phyloP scores from a whole-genome alignment of 805 yeast species.

The Peterozyma xylosa region DNA sequence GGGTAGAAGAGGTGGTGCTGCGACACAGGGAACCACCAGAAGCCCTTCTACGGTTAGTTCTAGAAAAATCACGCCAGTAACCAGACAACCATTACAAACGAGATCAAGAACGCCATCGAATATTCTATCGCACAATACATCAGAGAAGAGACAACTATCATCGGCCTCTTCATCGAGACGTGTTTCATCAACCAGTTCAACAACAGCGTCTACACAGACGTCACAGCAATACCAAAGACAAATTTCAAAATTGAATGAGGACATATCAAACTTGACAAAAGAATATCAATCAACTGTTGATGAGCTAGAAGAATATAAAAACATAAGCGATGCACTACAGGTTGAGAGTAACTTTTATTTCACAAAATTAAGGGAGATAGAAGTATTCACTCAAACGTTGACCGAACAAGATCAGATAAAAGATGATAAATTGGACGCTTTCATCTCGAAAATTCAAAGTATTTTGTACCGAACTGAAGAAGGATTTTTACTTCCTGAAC shows the following conservation, averaged over 20 bases:
- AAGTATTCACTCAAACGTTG: conserved; percentile 63
- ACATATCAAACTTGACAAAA: conserved; percentile 10
- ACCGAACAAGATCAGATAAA: conserved; percentile 22
- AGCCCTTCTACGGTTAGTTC: neutral
- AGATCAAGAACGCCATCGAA: conserved; percentile 5
- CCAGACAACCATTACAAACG: conserved; percentile 7
- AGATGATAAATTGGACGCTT: conserved; percentile 25
- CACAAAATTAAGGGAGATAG: conserved; percentile 83
- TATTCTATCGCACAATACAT: conserved; percentile 3
- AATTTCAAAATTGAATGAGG: conserved; percentile 8
- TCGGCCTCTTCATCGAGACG: conserved; percentile 14
- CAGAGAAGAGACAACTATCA: too few relatives aligned
- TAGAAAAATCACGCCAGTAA: conserved; percentile 1
- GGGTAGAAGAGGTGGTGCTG: conserved; percentile 34
- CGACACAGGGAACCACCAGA: conserved; percentile 4
- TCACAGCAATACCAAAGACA: conserved; percentile 5
- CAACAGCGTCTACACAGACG: conserved; percentile 5
- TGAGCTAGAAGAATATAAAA: conserved; percentile 50
- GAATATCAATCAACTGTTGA: conserved; percentile 12
- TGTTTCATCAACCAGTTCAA: conserved; percentile 11
- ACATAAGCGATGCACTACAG: conserved; percentile 59
- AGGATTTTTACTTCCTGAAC: conserved; percentile 59
- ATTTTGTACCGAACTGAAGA: conserved; percentile 78
- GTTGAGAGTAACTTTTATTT: conserved; percentile 88
- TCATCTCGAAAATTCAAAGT: conserved; percentile 55